Evolutionary conservation across 2,329 filamentous ascomycete genomes (phyloP).

Genomic region (Calonectria ilicicola): DNA sequence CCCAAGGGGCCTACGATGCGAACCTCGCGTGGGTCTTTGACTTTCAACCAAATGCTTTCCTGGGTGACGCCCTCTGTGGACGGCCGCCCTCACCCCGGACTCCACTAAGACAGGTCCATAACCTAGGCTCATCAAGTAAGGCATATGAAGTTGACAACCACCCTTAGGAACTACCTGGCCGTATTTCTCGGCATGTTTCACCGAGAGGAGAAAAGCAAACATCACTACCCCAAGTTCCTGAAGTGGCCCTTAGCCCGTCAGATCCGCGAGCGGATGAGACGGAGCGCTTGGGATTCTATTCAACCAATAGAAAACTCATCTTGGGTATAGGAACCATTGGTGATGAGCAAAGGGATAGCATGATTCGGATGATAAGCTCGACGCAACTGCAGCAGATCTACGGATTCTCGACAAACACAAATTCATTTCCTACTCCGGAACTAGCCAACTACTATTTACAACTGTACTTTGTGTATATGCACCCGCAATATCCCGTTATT

Average conservation of each 20-base stretch:
- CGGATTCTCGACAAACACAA: background rate
- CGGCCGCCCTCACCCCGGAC: background rate
- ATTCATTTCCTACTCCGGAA: background rate
- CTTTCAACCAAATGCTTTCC: background rate
- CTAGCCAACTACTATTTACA: background rate
- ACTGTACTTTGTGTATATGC: background rate
- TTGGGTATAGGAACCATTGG: background rate
- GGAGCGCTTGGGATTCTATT: background rate
- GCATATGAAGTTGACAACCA: background rate
- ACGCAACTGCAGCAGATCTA: background rate
- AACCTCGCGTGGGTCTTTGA: slow-evolving; percentile 1
- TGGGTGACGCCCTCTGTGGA: background rate
- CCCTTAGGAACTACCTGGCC: background rate
- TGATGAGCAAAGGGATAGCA: background rate
- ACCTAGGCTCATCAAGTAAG: background rate
- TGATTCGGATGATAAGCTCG: background rate
- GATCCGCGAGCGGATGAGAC: background rate
- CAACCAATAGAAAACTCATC: background rate
- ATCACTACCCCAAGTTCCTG: background rate
- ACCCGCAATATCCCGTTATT: background rate
- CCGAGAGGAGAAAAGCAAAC: background rate
- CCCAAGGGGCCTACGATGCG: background rate
- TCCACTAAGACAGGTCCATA: background rate
- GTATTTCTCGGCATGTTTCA: background rate
- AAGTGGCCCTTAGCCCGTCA: background rate